phyloP scores from a whole-genome alignment of 2,329 filamentous ascomycete species.

The Didymella sp. region DNA sequence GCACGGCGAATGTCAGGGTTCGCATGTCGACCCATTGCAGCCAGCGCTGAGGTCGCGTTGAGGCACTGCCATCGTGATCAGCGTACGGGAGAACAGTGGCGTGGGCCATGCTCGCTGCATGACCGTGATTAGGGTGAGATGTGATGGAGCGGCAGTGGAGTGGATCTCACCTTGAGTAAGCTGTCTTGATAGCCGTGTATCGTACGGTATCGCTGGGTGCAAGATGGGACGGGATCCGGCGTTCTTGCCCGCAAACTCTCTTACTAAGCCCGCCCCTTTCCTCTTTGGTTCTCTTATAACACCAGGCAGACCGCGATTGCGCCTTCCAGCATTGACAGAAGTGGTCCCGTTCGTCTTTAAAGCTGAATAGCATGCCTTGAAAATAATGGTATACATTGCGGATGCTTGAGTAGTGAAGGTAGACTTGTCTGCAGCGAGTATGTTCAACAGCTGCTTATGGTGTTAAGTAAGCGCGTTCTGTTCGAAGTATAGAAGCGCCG shows the following conservation, averaged over 20 bases:
- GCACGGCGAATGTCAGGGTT: slow-evolving; percentile 53
- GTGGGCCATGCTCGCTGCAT: not conserved
- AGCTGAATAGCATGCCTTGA: no score
- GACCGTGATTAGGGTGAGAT: not conserved
- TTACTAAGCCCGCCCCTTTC: slow-evolving; percentile 13
- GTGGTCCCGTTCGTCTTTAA: not conserved
- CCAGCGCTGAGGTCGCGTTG: not conserved
- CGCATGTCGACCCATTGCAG: slow-evolving; percentile 45
- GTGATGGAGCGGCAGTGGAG: not conserved
- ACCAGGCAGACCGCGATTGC: not conserved
- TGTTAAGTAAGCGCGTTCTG: slow-evolving; percentile 1
- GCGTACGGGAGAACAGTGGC: slow-evolving; percentile 9
- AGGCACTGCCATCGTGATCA: slow-evolving; percentile 24
- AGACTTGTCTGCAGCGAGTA: no score
- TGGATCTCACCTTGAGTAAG: slow-evolving; percentile 18
- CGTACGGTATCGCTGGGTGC: slow-evolving; percentile 12
- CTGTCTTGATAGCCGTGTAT: slow-evolving; percentile 19
- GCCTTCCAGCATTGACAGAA: not conserved
- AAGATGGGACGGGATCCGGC: not conserved
- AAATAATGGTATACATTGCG: no score
- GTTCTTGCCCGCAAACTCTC: not conserved
- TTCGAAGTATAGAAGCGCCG: not conserved
- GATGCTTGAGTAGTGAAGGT: no score
- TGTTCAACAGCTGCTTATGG: no score
- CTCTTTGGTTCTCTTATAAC: not conserved